Base-by-base conservation (phyloP, 2,329 filamentous ascomycete species). In the Claviceps spartinae region DNA sequence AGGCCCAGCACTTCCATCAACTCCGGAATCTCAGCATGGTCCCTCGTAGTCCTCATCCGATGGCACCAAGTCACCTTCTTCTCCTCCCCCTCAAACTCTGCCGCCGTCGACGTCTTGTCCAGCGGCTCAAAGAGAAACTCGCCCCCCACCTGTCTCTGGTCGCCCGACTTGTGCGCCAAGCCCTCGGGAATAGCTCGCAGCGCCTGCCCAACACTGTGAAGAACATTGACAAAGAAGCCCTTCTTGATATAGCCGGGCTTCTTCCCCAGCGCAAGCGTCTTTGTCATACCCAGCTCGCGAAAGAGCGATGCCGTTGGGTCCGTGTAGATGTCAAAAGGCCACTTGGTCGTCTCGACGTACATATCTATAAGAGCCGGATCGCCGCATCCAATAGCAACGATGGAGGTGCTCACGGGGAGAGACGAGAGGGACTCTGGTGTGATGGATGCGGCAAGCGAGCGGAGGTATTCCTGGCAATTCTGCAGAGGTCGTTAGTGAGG, bases 51-150 rank as follows among this genome's bases (percentile, higher is more conserved):
- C 62, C 74, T 74, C 87, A 94, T 94, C 30, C 86, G 75, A 67
- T 91, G 86, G 60, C 84, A 89, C 87, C 88, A 94, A 1, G 79
- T 82, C 30, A 87, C 76, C 51, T 70, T 71, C 67, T 85, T 85
- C 60, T 78, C 72, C 60, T 78, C n/a, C 50, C 55, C 6, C 59
- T 60, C 18, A 53, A 52, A 3, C 49, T 7, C 44, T n/a, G 6
- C 4, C 44, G 8, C 26, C 0, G 73, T 74, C 14, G 71, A 71
- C 48, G 66, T 65, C 44, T 76, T 54, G 3, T 71, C 65, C 2
- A 65, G 54, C 0, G 76, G 76, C 62, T 86, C 82, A 57, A 88
- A 88, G n/a, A 90, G 64, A 55, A 89, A 87, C 68, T 90, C 86
- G 11, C 86, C 86, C 24, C 86, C 85, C 2, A 86, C 81, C 67